phyloP scores from a whole-genome alignment of 495 filamentous ascomycete genomes.

The Platismatia glauca region DNA sequence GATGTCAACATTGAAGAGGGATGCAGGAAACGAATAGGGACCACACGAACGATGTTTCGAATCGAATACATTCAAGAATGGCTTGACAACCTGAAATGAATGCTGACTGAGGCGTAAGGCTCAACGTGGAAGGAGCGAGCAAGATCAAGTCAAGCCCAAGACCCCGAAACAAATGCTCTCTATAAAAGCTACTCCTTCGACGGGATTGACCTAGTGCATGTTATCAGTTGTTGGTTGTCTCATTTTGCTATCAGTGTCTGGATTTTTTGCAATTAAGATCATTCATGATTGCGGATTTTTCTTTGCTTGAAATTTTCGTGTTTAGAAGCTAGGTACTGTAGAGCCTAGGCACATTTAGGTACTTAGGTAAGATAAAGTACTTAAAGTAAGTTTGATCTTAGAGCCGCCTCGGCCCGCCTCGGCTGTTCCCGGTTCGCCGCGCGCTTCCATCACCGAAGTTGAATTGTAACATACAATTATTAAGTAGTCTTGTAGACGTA shows the following conservation, averaged over 20 bases:
- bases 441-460: not conserved
- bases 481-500: not conserved
- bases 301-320: not conserved
- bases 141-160: conserved; percentile 7
- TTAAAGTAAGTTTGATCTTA: not conserved
- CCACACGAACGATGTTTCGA: not conserved
- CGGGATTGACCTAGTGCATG: not conserved
- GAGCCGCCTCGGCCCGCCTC: not conserved
- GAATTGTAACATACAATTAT: too few species aligned
- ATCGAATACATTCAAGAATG: not conserved
- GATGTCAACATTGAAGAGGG: not conserved
- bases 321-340: not conserved
- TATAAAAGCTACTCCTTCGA: not conserved
- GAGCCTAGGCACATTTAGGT: too few species aligned
- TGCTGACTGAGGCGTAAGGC: not conserved
- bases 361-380: not conserved
- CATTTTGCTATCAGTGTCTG: not conserved
- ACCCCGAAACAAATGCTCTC: not conserved
- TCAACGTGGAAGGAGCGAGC: not conserved
- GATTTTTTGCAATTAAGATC: not conserved
- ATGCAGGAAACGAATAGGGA: not conserved
- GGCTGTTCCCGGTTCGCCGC: not conserved
- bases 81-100: not conserved
- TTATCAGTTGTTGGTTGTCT: not conserved
- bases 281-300: not conserved